Base-by-base conservation (phyloP, 495 filamentous ascomycete genomes). In the Hypomontagnella monticulosa region DNA sequence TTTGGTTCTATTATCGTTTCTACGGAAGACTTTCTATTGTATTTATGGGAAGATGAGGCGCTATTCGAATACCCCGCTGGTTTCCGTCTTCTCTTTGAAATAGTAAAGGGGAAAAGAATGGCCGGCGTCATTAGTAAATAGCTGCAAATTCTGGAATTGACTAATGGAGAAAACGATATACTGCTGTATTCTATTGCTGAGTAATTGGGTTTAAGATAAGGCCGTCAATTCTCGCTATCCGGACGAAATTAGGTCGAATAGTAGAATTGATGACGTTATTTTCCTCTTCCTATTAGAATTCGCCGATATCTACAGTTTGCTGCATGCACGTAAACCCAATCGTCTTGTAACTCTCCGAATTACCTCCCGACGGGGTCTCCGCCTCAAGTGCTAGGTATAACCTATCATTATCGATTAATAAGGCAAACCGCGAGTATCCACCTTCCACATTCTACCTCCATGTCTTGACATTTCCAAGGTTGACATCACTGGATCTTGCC, bases 311-410 rank as follows among this genome's bases (percentile, higher is more conserved):
- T 27, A 6, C 23, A 6, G 23, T 27, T 27, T 27, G 3, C 23
- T 27, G 23, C 23, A 27, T 27, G 23, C 23, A 27, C 23, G 23
- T 27, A 27, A 27, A 27, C 6, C 23, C 23, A 27, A 27, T 27
- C 23, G 6, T 27, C 6, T 27, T 27, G 2, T 27, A 27, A 27
- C 36, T 60, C 40, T n/a, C 57, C 57, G 57, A 60, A 30, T 34
- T 60, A 60, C 51, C 57, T 51, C 47, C 57, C 37, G 43, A 44
- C 14, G 23, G 23, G 3, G 6, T 6, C 23, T 27, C n/a, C 23
- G 6, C 23, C 23, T 27, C n/a, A 27, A 27, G 2, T 27, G 23
- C 6, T 27, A 27, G 2, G 23, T 27, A 27, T 27, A n/a, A n/a
- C n/a, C n/a, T n/a, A n/a, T n/a, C n/a, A n/a, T n/a, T n/a, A n/a